Percentiles rank a stretch among this genome's conserved stretches.
Conservation (phyloP, 495 filamentous ascomycete genomes). For the Neurospora cerealis region DNA sequence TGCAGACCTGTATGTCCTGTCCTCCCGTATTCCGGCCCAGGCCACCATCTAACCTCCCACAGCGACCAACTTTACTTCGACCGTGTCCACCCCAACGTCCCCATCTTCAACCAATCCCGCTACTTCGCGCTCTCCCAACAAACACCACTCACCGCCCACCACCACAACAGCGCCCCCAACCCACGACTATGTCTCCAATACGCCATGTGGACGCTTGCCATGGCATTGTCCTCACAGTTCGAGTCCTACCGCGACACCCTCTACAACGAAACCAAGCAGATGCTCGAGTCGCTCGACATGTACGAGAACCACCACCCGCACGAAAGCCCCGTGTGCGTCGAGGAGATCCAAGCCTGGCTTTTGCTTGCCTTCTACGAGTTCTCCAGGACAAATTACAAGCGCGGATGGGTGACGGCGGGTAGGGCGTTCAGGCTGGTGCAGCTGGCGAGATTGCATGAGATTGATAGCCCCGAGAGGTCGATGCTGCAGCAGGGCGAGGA, state of each 20-base stretch:
- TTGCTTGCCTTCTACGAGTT: conserved; percentile 45
- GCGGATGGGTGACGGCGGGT: conserved; percentile 45
- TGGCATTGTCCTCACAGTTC: conserved; percentile 43
- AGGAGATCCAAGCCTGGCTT: conserved; percentile 47
- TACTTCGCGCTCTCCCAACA: conserved; percentile 18
- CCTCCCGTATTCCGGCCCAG: neutral
- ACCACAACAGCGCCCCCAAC: conserved; percentile 4
- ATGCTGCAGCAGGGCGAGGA: conserved; percentile 12
- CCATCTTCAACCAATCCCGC: conserved; percentile 39
- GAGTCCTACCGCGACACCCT: conserved; percentile 33
- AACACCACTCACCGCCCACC: neutral
- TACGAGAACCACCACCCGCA: conserved; percentile 9
- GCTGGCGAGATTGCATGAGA: conserved; percentile 37
- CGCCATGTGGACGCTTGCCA: conserved; percentile 48
- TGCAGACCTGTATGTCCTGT: conserved; percentile 31
- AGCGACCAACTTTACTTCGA: conserved; percentile 52
- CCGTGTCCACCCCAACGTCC: conserved; percentile 43
- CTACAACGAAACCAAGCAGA: conserved; percentile 38
- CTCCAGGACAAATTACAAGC: conserved; percentile 32
- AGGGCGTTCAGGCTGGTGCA: conserved; percentile 44
- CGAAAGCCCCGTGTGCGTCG: conserved; percentile 19
- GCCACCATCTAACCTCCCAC: neutral
- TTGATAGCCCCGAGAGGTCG: conserved; percentile 29
- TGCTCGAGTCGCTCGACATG: conserved; percentile 32
- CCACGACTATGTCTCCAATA: conserved; percentile 37